These are phyloP conservation scores for Scedosporium dehoogii DNA, from an alignment of 2,329 filamentous ascomycete genomes.

Conservation along the genomic window DNA sequence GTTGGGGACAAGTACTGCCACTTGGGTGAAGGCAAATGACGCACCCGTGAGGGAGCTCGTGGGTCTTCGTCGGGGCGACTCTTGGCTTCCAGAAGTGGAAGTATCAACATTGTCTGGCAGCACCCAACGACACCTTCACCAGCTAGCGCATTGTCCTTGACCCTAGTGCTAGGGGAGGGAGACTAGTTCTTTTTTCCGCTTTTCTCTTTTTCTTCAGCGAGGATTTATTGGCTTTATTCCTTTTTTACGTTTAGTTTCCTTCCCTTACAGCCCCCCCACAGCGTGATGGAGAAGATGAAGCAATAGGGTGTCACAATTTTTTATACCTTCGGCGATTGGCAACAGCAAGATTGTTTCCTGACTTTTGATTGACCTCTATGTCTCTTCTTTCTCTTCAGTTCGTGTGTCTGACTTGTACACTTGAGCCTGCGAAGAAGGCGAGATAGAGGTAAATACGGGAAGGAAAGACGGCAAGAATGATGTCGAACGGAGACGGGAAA, in stretches of 20 bases:
- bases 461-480: neutral
- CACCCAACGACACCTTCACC: neutral
- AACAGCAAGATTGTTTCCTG: conserved; percentile 2
- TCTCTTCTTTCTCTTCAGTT: neutral
- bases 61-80: neutral
- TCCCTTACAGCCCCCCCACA: neutral
- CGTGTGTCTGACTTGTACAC: neutral
- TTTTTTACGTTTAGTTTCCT: neutral
- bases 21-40: neutral
- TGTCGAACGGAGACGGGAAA: neutral
- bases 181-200: neutral
- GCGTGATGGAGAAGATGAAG: neutral
- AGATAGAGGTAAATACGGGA: neutral
- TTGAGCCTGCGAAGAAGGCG: neutral
- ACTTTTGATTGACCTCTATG: neutral
- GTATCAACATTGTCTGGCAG: neutral
- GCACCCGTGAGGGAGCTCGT: neutral
- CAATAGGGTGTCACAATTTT: neutral
- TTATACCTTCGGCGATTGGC: neutral
- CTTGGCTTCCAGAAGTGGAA: neutral
- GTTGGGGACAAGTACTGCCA: neutral
- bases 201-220: conserved; percentile 7
- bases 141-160: neutral
- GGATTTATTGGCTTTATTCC: conserved; percentile 7
- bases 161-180: neutral